phyloP scores from a whole-genome alignment of 1,284 basidiomycete species.

The Rhodotorula sp. region DNA sequence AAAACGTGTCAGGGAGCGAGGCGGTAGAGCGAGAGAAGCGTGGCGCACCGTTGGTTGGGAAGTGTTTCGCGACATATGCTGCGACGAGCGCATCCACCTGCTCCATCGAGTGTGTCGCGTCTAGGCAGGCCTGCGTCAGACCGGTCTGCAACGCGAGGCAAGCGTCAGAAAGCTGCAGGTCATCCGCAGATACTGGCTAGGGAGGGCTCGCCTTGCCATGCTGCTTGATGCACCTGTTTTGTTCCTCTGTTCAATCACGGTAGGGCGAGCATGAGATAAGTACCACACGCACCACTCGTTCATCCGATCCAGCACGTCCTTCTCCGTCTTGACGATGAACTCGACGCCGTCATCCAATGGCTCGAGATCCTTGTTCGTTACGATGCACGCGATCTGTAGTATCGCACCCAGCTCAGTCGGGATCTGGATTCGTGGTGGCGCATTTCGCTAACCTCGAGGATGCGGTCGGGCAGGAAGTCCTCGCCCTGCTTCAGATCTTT shows the following conservation, averaged over 20 bases:
- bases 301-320: slow-evolving; percentile 54
- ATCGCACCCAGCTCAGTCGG: not conserved
- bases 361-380: slow-evolving; percentile 57
- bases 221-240: slow-evolving; percentile 44
- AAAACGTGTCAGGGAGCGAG: no score
- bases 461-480: slow-evolving; percentile 35
- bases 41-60: slow-evolving; percentile 26
- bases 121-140: slow-evolving; percentile 41
- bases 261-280: no score
- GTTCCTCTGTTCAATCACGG: slow-evolving; percentile 40
- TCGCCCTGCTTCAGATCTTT: slow-evolving; percentile 20
- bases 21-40: not conserved
- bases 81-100: slow-evolving; percentile 43
- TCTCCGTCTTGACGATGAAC: slow-evolving; percentile 56
- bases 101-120: slow-evolving; percentile 31
- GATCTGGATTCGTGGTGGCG: not conserved
- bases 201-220: slow-evolving; percentile 35
- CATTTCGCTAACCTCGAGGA: slow-evolving; percentile 32
- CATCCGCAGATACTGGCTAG: no score
- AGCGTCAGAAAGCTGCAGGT: not conserved
- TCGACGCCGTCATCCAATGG: slow-evolving; percentile 58
- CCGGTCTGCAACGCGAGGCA: slow-evolving; percentile 32
- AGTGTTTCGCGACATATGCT: slow-evolving; percentile 49
- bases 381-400: slow-evolving; percentile 50
- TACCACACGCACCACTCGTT: slow-evolving; percentile 40